Conservation (phyloP, 225 moss, liverwort and hornwort species). For the Straminergon stramineum region DNA sequence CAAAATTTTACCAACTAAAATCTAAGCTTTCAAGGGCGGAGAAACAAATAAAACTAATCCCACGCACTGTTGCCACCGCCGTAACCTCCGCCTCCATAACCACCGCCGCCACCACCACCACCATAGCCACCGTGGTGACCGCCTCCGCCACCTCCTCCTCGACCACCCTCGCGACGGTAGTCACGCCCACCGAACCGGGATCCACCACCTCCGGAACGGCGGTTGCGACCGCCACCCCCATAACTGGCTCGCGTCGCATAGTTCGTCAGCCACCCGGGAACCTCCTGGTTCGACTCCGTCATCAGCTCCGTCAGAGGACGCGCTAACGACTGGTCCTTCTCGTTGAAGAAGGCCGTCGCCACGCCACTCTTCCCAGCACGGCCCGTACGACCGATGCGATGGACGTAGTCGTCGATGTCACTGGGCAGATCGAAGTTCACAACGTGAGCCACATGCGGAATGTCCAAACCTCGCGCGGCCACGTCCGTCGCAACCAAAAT, state of each 20-base stretch:
- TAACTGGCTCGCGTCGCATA: slow-evolving; percentile 43
- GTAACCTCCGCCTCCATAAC: slow-evolving; percentile 65
- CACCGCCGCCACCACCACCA: slow-evolving; percentile 46
- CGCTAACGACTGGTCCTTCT: slow-evolving; percentile 77
- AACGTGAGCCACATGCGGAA: slow-evolving; percentile 94
- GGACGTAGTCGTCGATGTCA: slow-evolving; percentile 97
- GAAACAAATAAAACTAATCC: slow-evolving; percentile 40
- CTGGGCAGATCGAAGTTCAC: slow-evolving; percentile 93
- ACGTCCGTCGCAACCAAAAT: slow-evolving; percentile 96
- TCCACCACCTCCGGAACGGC: slow-evolving; percentile 74
- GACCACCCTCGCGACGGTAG: slow-evolving; percentile 69
- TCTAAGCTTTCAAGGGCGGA: background rate
- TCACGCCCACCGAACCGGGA: slow-evolving; percentile 90
- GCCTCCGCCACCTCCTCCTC: slow-evolving; percentile 54
- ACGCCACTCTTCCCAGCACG: slow-evolving; percentile 92
- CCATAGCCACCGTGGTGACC: slow-evolving; percentile 42
- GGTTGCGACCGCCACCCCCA: slow-evolving; percentile 62
- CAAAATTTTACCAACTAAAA: slow-evolving; percentile 48
- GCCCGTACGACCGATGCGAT: slow-evolving; percentile 95
- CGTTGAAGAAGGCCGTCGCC: slow-evolving; percentile 93
- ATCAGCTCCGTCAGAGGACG: slow-evolving; percentile 78
- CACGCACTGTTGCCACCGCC: slow-evolving; percentile 80
- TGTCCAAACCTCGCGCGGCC: slow-evolving; percentile 87
- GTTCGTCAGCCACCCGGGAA: slow-evolving; percentile 76
- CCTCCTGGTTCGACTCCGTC: slow-evolving; percentile 96